Percentiles rank a stretch among this genome's conserved stretches.
These are phyloP conservation scores for Amyloporia xantha DNA, from an alignment of 768 basidiomycete species.

Conservation along the genomic window DNA sequence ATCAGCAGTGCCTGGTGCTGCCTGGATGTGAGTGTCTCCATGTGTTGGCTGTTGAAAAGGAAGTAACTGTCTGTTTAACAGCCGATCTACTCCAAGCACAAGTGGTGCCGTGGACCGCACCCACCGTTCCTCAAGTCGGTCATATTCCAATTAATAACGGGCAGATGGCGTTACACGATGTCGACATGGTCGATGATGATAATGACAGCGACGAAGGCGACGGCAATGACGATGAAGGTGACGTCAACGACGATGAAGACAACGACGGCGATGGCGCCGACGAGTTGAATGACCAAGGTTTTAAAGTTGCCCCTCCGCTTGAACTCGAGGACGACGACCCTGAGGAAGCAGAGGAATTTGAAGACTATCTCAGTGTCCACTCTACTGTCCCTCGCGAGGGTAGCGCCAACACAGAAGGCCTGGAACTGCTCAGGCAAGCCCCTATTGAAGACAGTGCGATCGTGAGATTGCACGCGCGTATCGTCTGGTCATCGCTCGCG, in stretches of 20 bases:
- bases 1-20: not conserved
- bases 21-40: slow-evolving; percentile 1
- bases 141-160: not conserved
- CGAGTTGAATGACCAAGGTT: not conserved
- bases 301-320: not conserved
- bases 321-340: slow-evolving; percentile 1
- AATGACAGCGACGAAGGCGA: not conserved
- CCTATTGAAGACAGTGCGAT: not conserved
- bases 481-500: not conserved
- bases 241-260: not conserved
- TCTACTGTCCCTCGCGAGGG: not conserved
- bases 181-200: not conserved
- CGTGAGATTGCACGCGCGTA: not conserved
- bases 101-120: not conserved
- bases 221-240: not conserved
- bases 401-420: not conserved
- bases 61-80: not conserved
- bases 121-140: no score
- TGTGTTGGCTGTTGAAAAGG: not conserved
- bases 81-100: slow-evolving; percentile 1
- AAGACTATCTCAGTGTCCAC: not conserved
- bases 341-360: not conserved
- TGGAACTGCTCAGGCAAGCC: not conserved
- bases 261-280: not conserved
- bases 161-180: not conserved